These are phyloP conservation scores for Daldinia sp. DNA, from an alignment of 2,329 filamentous ascomycete genomes.

Conservation along the genomic window DNA sequence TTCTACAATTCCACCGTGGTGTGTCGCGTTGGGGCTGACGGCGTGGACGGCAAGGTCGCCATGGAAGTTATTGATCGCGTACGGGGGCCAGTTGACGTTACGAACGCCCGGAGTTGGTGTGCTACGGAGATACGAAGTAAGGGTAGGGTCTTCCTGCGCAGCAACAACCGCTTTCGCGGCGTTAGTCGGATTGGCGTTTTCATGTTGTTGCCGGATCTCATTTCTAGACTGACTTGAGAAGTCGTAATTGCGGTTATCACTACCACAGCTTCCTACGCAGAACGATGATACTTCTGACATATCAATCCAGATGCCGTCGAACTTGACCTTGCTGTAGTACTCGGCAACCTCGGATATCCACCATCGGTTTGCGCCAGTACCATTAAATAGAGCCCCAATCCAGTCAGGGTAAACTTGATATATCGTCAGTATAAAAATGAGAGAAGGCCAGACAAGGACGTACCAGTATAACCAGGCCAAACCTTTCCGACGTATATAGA, in stretches of 20 bases:
- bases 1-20: conserved; percentile 77
- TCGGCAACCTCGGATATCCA: conserved; percentile 73
- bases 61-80: conserved; percentile 79
- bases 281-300: conserved; percentile 72
- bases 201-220: conserved; percentile 71
- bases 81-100: conserved; percentile 79
- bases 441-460: neutral
- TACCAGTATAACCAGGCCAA: conserved; percentile 76
- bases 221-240: conserved; percentile 75
- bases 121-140: conserved; percentile 65
- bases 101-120: conserved; percentile 72
- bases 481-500: conserved; percentile 71
- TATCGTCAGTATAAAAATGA: neutral
- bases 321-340: conserved; percentile 66
- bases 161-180: conserved; percentile 68
- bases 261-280: conserved; percentile 79
- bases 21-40: conserved; percentile 81
- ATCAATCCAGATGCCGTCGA: conserved; percentile 69
- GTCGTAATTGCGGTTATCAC: conserved; percentile 72
- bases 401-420: conserved; percentile 75
- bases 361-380: conserved; percentile 72
- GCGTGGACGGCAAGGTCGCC: conserved; percentile 80
- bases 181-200: conserved; percentile 77
- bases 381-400: conserved; percentile 70
- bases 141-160: conserved; percentile 49